Evolutionary conservation across 208 protist genomes (phyloP), one percentile per base, ranked within the genome.

Genomic region (Leptomonas pyrrhocoris): DNA sequence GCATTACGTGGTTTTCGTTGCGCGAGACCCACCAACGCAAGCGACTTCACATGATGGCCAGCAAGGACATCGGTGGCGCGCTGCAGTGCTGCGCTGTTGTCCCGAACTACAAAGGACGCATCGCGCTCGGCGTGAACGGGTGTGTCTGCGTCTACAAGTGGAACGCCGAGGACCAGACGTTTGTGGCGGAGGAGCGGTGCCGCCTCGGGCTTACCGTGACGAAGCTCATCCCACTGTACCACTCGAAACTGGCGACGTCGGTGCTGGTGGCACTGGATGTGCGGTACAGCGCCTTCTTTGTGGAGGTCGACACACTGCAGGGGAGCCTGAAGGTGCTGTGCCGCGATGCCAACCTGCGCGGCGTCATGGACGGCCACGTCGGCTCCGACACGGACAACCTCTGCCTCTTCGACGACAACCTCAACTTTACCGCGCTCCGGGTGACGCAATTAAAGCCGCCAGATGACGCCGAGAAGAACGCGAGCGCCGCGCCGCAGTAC

Each of bases 61-160:
- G 56, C 55, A 86, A 88, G 53, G 89, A 93, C 67, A 85, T 94
- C 49, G 82, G 79, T 25, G 88, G 91, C 16, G 77, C 84, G 25
- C 58, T 94, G 42, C 85, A 93, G 66, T 94, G 91, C 74, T 94
- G 91, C 69, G 82, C 84, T 56, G 63, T 80, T 13, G 85, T 96
- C 23, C 91, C 91, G 0, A 65, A 89, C 60, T 88, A 86, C 68
- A 62, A 65, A 25, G 83, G 89, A 16, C 70, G 86, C 49, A 86
- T 96, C 40, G 88, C 85, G 36, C 70, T 96, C 19, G 91, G 88
- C 31, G 81, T 96, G 15, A 90, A 83, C 72, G 91, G 91, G 1
- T 84, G 88, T 68, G 77, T 96, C 13, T 63, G 74, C 27, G 40
- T 91, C 0, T 93, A 86, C 72, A 76, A 73, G 50, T 96, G 89